Evolutionary conservation across 176 grass and related monocot species (phyloP).

Genomic region (Rhynchospora tenuis): DNA sequence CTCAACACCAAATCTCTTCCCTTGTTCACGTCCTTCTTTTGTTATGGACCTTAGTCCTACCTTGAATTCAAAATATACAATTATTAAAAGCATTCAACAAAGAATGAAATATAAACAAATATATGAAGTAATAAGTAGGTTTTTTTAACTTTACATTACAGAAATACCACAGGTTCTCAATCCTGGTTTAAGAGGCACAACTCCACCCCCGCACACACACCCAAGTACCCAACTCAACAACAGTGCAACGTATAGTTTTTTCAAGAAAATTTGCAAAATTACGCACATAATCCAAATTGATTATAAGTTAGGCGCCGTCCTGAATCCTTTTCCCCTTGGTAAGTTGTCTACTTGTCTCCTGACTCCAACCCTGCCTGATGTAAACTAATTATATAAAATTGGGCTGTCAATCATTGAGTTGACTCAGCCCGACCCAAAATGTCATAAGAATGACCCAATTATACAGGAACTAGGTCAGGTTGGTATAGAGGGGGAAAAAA

Average conservation of each 20-base stretch:
- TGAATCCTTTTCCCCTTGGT: too few species aligned
- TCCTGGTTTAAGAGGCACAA: background rate
- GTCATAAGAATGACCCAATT: background rate
- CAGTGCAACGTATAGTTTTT: too few species aligned
- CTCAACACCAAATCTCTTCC: constrained; percentile 87
- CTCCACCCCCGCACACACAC: too few species aligned
- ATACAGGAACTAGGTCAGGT: background rate
- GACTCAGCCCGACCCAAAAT: background rate
- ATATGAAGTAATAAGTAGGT: background rate
- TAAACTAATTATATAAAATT: background rate
- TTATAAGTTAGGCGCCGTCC: too few species aligned
- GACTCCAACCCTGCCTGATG: too few species aligned
- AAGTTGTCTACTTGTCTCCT: too few species aligned
- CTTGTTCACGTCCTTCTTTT: constrained; percentile 91
- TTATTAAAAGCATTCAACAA: background rate
- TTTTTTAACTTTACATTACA: background rate
- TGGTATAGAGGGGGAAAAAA: too few species aligned
- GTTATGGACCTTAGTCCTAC: constrained; percentile 89
- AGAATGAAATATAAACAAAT: too few species aligned
- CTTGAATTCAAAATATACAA: constrained; percentile 32
- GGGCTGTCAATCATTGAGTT: background rate
- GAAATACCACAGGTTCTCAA: background rate
- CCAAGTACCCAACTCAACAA: too few species aligned
- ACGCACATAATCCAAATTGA: too few species aligned
- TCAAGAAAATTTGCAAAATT: too few species aligned